These are phyloP conservation scores for Aquilaria sinensis DNA, from an alignment of 345 rosid genomes.

Conservation along the genomic window DNA sequence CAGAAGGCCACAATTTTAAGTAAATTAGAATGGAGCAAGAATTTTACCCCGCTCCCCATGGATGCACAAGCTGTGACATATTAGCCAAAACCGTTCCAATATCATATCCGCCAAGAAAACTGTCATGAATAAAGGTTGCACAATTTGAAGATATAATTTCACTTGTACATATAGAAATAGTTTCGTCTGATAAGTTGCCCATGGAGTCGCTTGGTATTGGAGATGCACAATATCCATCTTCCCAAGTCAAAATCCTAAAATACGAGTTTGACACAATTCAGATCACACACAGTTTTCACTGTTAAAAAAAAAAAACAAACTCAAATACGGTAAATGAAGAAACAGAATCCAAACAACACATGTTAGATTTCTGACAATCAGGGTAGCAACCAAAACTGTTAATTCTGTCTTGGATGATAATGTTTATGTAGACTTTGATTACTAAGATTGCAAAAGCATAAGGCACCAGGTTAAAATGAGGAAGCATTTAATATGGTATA, in stretches of 20 bases:
- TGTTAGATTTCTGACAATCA: background rate
- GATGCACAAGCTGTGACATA: slow-evolving; percentile 34
- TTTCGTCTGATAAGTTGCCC: slow-evolving; percentile 13
- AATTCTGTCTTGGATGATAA: too few relatives aligned
- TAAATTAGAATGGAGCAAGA: slow-evolving; percentile 1
- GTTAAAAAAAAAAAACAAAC: background rate
- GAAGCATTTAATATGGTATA: too few relatives aligned
- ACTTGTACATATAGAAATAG: slow-evolving; percentile 9
- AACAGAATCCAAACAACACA: slow-evolving; percentile 2
- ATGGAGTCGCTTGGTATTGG: slow-evolving; percentile 24
- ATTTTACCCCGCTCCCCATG: slow-evolving; percentile 54
- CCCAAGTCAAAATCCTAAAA: slow-evolving; percentile 56
- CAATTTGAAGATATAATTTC: slow-evolving; percentile 18
- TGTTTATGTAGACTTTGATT: too few relatives aligned
- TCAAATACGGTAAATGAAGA: background rate
- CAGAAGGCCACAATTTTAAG: too few relatives aligned
- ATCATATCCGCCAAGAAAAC: slow-evolving; percentile 22
- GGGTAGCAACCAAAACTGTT: background rate
- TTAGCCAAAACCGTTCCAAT: slow-evolving; percentile 25
- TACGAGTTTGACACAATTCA: background rate
- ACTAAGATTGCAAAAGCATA: too few relatives aligned
- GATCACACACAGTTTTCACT: background rate
- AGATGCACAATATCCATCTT: slow-evolving; percentile 43
- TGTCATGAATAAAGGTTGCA: slow-evolving; percentile 10
- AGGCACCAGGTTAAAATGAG: too few relatives aligned